phyloP scores from a whole-genome alignment of 805 yeast genomes.

The Ogataea paraovalis region DNA sequence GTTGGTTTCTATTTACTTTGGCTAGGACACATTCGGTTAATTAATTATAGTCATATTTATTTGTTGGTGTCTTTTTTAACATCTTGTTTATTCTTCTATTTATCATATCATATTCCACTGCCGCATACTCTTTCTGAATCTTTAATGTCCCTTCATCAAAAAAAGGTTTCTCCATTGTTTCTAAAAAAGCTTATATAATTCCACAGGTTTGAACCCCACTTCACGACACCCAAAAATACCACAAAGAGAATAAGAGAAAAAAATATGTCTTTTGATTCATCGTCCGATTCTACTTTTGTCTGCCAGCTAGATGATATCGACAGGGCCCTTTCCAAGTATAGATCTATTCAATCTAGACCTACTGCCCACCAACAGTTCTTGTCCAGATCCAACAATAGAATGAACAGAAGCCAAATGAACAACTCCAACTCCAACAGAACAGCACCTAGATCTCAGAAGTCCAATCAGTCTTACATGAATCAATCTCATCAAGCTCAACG shows the following conservation, averaged over 20 bases:
- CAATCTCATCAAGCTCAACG: not conserved
- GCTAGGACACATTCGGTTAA: not conserved
- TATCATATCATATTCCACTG: no score
- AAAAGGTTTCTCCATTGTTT: no score
- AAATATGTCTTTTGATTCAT: not conserved
- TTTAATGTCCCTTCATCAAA: no score
- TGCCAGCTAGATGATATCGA: slow-evolving; percentile 14
- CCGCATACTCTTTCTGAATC: no score
- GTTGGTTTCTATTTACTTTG: not conserved
- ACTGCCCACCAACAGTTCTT: not conserved
- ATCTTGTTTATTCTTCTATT: no score
- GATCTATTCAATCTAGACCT: not conserved
- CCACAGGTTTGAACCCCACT: no score
- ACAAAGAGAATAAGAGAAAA: not conserved
- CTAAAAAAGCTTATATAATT: no score
- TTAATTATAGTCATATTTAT: not conserved
- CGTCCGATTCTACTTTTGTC: slow-evolving; percentile 5
- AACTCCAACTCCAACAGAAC: not conserved
- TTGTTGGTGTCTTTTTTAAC: not conserved
- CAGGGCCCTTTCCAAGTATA: slow-evolving; percentile 3
- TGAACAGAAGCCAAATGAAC: not conserved
- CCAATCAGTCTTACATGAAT: not conserved
- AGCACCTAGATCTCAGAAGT: not conserved
- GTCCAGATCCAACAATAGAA: not conserved
- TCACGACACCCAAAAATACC: no score